Evolutionary conservation across 208 protist species (phyloP).

Genomic region (Leishmania major): DNA sequence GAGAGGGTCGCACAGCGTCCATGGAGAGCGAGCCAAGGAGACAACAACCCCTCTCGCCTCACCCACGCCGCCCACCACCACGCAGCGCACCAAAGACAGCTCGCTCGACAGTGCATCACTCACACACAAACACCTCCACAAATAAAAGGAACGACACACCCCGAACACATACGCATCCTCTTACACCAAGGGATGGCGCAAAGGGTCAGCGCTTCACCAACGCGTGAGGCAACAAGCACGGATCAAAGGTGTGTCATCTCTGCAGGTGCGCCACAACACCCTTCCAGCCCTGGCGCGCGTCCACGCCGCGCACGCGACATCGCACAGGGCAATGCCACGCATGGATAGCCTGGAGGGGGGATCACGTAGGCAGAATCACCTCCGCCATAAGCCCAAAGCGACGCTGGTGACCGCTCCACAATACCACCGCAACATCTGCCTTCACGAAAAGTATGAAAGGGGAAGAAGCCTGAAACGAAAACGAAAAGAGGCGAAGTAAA

Average conservation of each 20-base stretch:
- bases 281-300: not conserved
- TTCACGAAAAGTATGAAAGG: not conserved
- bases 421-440: not conserved
- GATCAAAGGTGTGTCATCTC: not conserved
- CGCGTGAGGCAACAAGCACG: not conserved
- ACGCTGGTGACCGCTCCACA: not conserved
- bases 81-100: not conserved
- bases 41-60: not conserved
- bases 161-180: not conserved
- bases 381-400: not conserved
- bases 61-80: not conserved
- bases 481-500: constrained; percentile 13
- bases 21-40: not conserved
- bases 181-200: not conserved
- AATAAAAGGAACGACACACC: constrained; percentile 10
- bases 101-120: not conserved
- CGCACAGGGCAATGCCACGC: not conserved
- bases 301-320: not conserved
- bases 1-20: not conserved
- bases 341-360: not conserved
- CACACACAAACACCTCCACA: not conserved
- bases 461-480: not conserved
- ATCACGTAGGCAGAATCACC: not conserved
- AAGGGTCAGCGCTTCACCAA: not conserved
- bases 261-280: not conserved